Evolutionary conservation across 73 alveolate species (phyloP).

Genomic region (Paramecium caudatum): DNA sequence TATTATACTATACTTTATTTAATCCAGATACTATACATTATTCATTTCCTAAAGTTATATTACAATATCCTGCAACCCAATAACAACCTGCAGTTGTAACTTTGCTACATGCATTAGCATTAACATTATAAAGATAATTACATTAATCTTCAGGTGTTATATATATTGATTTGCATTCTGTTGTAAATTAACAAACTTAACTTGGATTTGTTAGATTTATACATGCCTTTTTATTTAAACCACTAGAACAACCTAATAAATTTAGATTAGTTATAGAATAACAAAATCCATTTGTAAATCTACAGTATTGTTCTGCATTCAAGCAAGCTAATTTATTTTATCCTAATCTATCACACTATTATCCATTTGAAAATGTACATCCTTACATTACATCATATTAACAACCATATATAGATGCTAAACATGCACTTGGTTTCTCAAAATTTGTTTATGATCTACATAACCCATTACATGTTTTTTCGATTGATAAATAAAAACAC

Average conservation of each 20-base stretch:
- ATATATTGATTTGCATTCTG: background rate
- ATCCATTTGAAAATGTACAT: background rate
- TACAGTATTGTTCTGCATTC: background rate
- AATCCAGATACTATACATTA: background rate
- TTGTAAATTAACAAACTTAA: conserved; percentile 32
- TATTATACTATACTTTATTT: too few relatives aligned
- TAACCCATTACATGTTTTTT: background rate
- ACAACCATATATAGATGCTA: background rate
- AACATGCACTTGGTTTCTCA: background rate
- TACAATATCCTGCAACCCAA: background rate
- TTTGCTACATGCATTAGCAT: conserved; percentile 31
- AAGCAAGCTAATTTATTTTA: conserved; percentile 13
- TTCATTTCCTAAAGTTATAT: background rate
- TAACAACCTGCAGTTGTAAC: conserved; percentile 11
- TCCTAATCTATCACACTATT: conserved; percentile 7
- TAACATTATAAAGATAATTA: background rate
- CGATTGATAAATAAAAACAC: background rate
- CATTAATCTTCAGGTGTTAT: background rate
- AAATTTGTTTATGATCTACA: background rate
- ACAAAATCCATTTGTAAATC: background rate
- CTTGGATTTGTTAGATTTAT: conserved; percentile 23
- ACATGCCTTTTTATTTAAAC: conserved; percentile 11
- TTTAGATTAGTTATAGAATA: background rate
- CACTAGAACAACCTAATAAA: background rate
- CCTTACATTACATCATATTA: background rate